These are phyloP conservation scores for Paragyromitra xinjiangensis DNA, from an alignment of 495 filamentous ascomycete species.

Conservation along the genomic window DNA sequence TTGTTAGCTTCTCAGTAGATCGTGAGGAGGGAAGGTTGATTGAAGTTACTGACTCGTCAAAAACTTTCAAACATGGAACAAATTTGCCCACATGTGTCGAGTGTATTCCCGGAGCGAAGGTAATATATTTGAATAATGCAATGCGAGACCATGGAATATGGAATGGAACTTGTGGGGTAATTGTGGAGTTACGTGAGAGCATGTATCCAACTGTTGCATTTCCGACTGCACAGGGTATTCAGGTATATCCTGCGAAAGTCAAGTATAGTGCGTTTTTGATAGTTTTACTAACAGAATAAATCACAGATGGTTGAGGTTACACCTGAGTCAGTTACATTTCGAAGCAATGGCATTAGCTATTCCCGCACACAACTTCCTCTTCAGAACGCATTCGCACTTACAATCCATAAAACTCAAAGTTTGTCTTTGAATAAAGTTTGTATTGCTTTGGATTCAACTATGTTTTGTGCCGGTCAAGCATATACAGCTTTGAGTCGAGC, in stretches of 20 bases:
- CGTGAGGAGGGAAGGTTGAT: background rate
- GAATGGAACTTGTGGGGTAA: slow-evolving; percentile 16
- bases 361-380: slow-evolving; percentile 6
- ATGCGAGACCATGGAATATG: background rate
- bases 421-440: background rate
- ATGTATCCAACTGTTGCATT: slow-evolving; percentile 4
- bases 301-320: background rate
- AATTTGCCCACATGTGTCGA: background rate
- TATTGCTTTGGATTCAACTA: background rate
- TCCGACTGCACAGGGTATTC: background rate
- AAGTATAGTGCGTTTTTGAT: background rate
- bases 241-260: background rate
- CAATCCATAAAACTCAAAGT: slow-evolving; percentile 14
- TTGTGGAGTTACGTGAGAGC: background rate
- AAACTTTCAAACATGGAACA: background rate
- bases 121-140: background rate
- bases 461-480: slow-evolving; percentile 3
- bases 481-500: slow-evolving; percentile 21
- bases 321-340: background rate
- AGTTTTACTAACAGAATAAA: too few relatives aligned
- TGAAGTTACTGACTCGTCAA: background rate
- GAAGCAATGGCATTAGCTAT: background rate
- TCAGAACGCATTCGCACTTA: slow-evolving; percentile 13
- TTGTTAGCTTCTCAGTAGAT: background rate
- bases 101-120: background rate